These are phyloP conservation scores for Clathrospora elynae DNA, from an alignment of 2,329 filamentous ascomycete genomes.

Conservation along the genomic window DNA sequence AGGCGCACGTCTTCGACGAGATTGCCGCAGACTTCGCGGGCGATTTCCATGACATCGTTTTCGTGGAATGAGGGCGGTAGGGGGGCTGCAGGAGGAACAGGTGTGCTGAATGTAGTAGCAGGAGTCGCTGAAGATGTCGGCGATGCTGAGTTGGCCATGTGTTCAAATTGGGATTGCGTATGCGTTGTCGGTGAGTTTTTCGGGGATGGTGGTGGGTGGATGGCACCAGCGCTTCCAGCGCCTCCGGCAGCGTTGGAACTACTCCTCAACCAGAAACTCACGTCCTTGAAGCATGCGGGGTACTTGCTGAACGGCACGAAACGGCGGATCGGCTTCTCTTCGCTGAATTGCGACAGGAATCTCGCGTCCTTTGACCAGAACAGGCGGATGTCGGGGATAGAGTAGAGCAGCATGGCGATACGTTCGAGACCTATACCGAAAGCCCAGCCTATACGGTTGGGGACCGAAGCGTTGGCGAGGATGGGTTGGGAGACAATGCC, in stretches of 20 bases:
- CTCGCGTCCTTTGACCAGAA: conserved; percentile 90
- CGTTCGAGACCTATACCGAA: conserved; percentile 94
- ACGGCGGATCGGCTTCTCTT: conserved; percentile 56
- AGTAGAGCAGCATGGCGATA: conserved; percentile 96
- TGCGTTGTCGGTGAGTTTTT: conserved; percentile 11
- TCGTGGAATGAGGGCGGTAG: conserved; percentile 69
- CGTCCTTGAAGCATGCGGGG: conserved; percentile 86
- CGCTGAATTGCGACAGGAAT: conserved; percentile 81
- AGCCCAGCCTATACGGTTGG: conserved; percentile 84
- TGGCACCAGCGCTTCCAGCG: conserved; percentile 27
- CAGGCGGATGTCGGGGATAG: conserved; percentile 92
- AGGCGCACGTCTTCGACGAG: conserved; percentile 84
- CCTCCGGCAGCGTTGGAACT: conserved; percentile 32
- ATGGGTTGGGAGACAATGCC: conserved; percentile 86
- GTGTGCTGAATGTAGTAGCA: conserved; percentile 2
- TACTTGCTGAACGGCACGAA: conserved; percentile 92
- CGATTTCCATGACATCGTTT: conserved; percentile 96
- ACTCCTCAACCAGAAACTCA: conserved; percentile 81
- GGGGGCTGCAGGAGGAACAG: conserved; percentile 48
- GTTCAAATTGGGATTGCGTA: conserved; percentile 14
- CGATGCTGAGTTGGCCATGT: conserved; percentile 5
- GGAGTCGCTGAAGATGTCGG: not conserved
- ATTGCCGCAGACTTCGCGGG: conserved; percentile 81
- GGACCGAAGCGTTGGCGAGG: conserved; percentile 75
- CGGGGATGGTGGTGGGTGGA: conserved; percentile 20